Conservation (phyloP, 2,329 filamentous ascomycete genomes). For the Cordyceps militaris region DNA sequence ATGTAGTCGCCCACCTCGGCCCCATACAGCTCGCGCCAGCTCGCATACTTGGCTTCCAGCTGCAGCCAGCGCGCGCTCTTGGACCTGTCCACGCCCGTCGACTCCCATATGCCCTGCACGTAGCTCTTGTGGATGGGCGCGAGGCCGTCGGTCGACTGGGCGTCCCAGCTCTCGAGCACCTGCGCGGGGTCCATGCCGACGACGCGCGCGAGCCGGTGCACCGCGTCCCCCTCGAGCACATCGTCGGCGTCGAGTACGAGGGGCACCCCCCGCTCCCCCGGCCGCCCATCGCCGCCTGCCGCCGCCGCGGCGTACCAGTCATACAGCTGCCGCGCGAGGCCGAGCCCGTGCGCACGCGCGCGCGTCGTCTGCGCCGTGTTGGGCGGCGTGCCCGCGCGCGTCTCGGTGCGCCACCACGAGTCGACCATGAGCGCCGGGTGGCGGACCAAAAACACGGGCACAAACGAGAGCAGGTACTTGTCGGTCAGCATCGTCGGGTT, state of each 20-base stretch:
- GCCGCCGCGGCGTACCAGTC: constrained; percentile 8
- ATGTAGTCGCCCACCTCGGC: neutral
- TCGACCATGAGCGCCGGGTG: constrained; percentile 10
- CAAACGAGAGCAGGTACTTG: neutral
- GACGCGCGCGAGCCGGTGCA: neutral
- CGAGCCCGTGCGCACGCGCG: neutral
- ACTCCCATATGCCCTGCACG: constrained; percentile 7
- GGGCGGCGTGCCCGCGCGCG: constrained; percentile 1
- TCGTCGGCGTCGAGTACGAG: constrained; percentile 12
- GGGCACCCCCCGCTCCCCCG: neutral
- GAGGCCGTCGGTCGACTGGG: constrained; percentile 1
- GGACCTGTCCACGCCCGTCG: constrained; percentile 10
- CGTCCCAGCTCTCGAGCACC: constrained; percentile 5
- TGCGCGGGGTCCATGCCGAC: constrained; percentile 2
- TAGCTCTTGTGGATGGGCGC: neutral
- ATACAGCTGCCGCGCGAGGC: constrained; percentile 1
- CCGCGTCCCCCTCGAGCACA: constrained; percentile 2
- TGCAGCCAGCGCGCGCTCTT: constrained; percentile 2
- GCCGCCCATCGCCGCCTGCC: neutral
- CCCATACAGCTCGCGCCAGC: constrained; percentile 9
- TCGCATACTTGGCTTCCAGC: neutral
- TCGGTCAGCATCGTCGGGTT: constrained; percentile 12
- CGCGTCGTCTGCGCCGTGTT: neutral
- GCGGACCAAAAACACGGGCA: constrained; percentile 10
- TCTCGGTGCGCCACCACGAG: constrained; percentile 12